Percentiles rank a stretch among this genome's conserved stretches.
These are phyloP conservation scores for Salix koriyanagi DNA, from an alignment of 345 rosid genomes.

Conservation along the genomic window DNA sequence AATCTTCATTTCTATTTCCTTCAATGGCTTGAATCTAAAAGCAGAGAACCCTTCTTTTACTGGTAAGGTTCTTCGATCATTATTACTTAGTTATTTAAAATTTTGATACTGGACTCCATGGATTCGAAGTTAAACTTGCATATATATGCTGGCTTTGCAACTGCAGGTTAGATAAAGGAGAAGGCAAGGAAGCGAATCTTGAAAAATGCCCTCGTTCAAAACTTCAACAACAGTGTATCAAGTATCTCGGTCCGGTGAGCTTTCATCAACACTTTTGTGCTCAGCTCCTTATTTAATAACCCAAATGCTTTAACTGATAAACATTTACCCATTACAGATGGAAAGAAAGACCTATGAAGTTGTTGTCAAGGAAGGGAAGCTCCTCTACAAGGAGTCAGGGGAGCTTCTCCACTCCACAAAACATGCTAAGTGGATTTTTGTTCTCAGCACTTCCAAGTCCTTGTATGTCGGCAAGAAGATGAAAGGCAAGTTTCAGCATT, in stretches of 20 bases:
- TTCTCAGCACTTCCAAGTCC: conserved; percentile 67
- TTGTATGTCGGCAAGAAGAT: conserved; percentile 76
- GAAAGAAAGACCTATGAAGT: conserved; percentile 86
- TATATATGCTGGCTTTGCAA: neutral
- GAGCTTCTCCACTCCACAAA: conserved; percentile 51
- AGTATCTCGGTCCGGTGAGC: conserved; percentile 89
- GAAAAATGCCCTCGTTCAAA: conserved; percentile 69
- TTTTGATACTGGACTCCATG: conserved; percentile 13
- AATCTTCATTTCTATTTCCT: conserved; percentile 76
- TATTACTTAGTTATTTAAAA: neutral
- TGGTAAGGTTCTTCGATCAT: conserved; percentile 46
- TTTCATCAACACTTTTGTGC: neutral
- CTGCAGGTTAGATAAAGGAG: conserved; percentile 92
- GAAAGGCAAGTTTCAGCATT: conserved; percentile 85
- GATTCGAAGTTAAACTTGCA: conserved; percentile 15
- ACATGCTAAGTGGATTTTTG: conserved; percentile 87
- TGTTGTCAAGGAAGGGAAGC: conserved; percentile 58
- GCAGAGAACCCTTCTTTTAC: conserved; percentile 96
- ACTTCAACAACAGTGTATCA: conserved; percentile 88
- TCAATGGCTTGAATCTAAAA: conserved; percentile 77
- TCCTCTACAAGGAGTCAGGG: conserved; percentile 59
- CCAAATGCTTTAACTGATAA: conserved; percentile 5
- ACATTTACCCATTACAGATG: conserved; percentile 40
- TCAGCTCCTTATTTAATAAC: neutral
- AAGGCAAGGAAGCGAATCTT: conserved; percentile 80